phyloP scores from a whole-genome alignment of 2,329 filamentous ascomycete species.

The Neopestalotiopsis sp. region DNA sequence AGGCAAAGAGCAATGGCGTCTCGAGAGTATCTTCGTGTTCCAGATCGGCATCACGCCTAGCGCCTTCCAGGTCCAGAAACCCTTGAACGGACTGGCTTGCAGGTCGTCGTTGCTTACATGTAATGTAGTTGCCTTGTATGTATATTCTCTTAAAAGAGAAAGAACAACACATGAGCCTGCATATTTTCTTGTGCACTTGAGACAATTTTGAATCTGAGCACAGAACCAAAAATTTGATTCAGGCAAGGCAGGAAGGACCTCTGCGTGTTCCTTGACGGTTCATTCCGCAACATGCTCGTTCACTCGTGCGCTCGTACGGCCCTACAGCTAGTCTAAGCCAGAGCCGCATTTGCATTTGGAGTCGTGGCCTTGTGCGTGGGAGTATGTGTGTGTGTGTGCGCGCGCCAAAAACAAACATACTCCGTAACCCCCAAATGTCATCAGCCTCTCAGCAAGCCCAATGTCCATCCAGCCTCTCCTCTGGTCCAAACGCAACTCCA shows the following conservation, averaged over 20 bases:
- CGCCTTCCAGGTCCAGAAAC: background rate
- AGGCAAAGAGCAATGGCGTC: background rate
- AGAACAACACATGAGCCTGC: background rate
- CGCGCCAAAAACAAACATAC: background rate
- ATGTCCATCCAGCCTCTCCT: background rate
- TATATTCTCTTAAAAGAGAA: too few species aligned
- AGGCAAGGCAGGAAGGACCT: background rate
- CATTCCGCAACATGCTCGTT: conserved; percentile 7
- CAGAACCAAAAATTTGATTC: background rate
- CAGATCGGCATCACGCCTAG: background rate
- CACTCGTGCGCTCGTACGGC: background rate
- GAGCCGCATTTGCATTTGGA: conserved; percentile 13
- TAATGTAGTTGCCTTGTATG: background rate
- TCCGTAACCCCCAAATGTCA: background rate
- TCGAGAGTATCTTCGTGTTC: background rate
- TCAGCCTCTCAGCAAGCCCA: background rate
- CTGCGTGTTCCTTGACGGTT: background rate
- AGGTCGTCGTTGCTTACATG: background rate
- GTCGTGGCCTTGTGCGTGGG: background rate
- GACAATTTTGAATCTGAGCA: conserved; percentile 2
- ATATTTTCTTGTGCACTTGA: conserved; percentile 1
- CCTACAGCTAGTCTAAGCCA: background rate
- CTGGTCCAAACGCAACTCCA: background rate
- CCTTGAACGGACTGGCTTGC: background rate
- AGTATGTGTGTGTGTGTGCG: background rate